Percentiles rank a stretch among this genome's conserved stretches.
Conservation (phyloP, 73 alveolate genomes). For the Tetrahymena malaccensis region DNA sequence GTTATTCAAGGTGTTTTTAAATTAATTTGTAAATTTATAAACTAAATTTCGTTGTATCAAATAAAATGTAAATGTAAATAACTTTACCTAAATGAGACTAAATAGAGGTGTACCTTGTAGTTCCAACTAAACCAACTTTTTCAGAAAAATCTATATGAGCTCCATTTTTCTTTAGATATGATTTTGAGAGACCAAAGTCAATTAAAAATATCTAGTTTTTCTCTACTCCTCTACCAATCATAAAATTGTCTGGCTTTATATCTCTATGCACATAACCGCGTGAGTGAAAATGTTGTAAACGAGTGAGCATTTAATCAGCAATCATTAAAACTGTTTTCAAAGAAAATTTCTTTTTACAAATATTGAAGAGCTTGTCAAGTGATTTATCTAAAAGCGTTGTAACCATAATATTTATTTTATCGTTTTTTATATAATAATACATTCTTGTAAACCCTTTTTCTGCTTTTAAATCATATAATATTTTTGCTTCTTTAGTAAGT, state of each 20-base stretch:
- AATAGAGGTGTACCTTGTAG: slow-evolving; percentile 69
- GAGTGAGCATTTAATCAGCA: slow-evolving; percentile 76
- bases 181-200: slow-evolving; percentile 90
- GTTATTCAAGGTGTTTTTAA: no score
- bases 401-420: slow-evolving; percentile 73
- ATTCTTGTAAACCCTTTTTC: neutral
- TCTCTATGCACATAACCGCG: slow-evolving; percentile 27
- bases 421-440: slow-evolving; percentile 28
- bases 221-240: slow-evolving; percentile 27
- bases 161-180: slow-evolving; percentile 61
- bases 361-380: slow-evolving; percentile 71
- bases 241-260: slow-evolving; percentile 32
- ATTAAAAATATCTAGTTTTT: slow-evolving; percentile 50
- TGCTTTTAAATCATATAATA: neutral
- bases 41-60: neutral
- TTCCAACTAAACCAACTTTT: slow-evolving; percentile 57
- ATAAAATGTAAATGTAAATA: neutral
- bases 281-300: slow-evolving; percentile 18
- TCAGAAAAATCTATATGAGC: slow-evolving; percentile 58
- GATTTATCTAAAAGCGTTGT: slow-evolving; percentile 85
- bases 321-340: slow-evolving; percentile 80
- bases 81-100: slow-evolving; percentile 52
- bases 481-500: neutral
- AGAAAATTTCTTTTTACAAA: slow-evolving; percentile 67
- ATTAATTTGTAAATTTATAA: no score